Conservation (phyloP, 257 asterid genomes). For the Petunia secreta region DNA sequence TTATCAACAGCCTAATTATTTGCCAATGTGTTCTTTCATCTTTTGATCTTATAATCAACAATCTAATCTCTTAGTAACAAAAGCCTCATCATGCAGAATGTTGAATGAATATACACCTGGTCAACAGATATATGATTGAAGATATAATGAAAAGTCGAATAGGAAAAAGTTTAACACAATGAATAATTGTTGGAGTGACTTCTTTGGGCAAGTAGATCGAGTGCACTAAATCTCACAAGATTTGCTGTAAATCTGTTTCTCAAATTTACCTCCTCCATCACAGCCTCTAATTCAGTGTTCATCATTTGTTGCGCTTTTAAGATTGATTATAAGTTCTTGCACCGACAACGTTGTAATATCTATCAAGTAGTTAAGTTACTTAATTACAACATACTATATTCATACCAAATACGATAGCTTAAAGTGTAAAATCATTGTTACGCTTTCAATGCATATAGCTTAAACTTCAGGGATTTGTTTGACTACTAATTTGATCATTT, state of each 20-base stretch:
- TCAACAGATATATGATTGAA: conserved; percentile 16
- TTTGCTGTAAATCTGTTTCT: background rate
- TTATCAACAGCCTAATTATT: conserved; percentile 15
- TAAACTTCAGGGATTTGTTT: background rate
- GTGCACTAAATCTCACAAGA: conserved; percentile 19
- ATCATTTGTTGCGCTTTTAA: background rate
- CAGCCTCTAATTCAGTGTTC: background rate
- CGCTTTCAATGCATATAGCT: too few relatives aligned
- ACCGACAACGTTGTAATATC: too few relatives aligned
- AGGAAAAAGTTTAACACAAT: background rate
- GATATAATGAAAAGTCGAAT: background rate
- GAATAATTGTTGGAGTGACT: background rate
- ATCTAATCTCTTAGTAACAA: background rate
- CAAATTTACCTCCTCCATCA: background rate
- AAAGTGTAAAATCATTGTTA: too few relatives aligned
- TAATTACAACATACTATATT: too few relatives aligned
- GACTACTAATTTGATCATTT: conserved; percentile 3
- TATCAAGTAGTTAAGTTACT: too few relatives aligned
- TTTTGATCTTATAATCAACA: background rate
- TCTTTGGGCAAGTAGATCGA: too few relatives aligned
- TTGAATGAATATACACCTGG: background rate
- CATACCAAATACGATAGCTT: too few relatives aligned
- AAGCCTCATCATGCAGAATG: conserved; percentile 21
- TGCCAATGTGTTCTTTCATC: background rate
- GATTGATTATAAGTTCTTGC: too few relatives aligned